These are phyloP conservation scores for Mycena metata DNA, from an alignment of 768 basidiomycete species.

Conservation along the genomic window DNA sequence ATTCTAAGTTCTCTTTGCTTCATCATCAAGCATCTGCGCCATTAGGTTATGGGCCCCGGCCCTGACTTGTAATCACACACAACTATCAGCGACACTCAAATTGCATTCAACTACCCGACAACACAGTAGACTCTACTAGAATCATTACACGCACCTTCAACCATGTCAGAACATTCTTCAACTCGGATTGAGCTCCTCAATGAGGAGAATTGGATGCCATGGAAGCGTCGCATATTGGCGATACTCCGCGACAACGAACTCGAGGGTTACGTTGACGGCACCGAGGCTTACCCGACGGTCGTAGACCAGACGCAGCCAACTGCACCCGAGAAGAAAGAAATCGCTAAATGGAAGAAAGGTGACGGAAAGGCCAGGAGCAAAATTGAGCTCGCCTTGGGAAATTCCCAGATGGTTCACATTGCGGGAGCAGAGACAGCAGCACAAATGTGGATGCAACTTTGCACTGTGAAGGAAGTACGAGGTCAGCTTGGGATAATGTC, in stretches of 20 bases:
- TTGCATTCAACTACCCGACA: neutral
- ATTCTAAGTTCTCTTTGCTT: too few species aligned
- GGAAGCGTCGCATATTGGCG: constrained; percentile 24
- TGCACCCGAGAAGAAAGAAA: constrained; percentile 18
- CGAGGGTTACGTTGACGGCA: constrained; percentile 28
- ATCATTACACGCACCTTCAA: too few species aligned
- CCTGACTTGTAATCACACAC: neutral
- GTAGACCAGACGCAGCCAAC: constrained; percentile 22
- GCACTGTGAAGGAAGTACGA: constrained; percentile 24
- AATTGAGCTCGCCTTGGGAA: constrained; percentile 28
- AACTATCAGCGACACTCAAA: neutral
- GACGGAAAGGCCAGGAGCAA: constrained; percentile 26
- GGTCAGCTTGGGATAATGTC: constrained; percentile 27
- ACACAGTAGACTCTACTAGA: neutral
- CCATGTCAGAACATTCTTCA: constrained; percentile 25
- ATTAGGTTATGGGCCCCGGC: neutral
- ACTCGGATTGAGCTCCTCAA: constrained; percentile 30
- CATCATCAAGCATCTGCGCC: too few species aligned
- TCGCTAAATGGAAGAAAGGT: constrained; percentile 1
- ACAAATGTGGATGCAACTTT: constrained; percentile 21
- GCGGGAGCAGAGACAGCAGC: constrained; percentile 17
- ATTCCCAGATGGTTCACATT: constrained; percentile 32
- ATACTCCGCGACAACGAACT: constrained; percentile 32
- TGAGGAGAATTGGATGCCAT: constrained; percentile 1
- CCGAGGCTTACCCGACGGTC: constrained; percentile 15